A percentile compares a stretch with the other conserved stretches of the same genome.
These are phyloP conservation scores for Colletotrichum sojae DNA, from an alignment of 2,329 filamentous ascomycete species.

Conservation along the genomic window DNA sequence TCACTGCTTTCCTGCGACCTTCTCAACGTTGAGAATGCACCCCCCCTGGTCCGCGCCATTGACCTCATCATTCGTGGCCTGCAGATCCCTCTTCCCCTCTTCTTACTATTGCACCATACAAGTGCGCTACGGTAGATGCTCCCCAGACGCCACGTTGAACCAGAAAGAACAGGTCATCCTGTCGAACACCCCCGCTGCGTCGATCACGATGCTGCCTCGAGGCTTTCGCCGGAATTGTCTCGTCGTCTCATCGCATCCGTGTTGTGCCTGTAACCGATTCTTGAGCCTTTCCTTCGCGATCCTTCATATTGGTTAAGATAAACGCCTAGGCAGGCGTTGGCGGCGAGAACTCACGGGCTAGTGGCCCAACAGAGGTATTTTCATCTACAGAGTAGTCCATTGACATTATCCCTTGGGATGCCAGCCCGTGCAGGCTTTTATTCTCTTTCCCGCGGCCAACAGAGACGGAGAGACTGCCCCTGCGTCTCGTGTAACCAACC, in stretches of 20 bases:
- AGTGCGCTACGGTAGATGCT: too few species aligned
- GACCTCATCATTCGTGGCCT: constrained; percentile 11
- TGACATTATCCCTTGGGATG: constrained; percentile 10
- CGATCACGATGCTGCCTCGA: too few species aligned
- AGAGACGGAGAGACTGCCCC: constrained; percentile 14
- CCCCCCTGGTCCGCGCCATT: constrained; percentile 1
- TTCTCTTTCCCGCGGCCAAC: not conserved
- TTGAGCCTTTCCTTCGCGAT: not conserved
- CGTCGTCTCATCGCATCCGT: not conserved
- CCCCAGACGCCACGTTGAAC: too few species aligned
- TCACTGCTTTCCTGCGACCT: constrained; percentile 8
- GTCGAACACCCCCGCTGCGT: too few species aligned
- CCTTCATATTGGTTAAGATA: not conserved
- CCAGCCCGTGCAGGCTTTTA: not conserved
- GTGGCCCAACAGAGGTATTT: not conserved
- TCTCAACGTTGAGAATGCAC: constrained; percentile 33
- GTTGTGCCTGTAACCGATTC: constrained; percentile 5
- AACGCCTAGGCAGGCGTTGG: too few species aligned
- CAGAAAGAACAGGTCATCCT: too few species aligned
- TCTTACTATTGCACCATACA: not conserved
- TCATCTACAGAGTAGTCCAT: not conserved
- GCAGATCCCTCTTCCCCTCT: too few species aligned
- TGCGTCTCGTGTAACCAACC: constrained; percentile 12
- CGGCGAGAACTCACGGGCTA: not conserved
- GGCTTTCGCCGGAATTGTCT: too few species aligned